phyloP scores from a whole-genome alignment of 2,329 filamentous ascomycete genomes.

The Xenoacremonium recifei region DNA sequence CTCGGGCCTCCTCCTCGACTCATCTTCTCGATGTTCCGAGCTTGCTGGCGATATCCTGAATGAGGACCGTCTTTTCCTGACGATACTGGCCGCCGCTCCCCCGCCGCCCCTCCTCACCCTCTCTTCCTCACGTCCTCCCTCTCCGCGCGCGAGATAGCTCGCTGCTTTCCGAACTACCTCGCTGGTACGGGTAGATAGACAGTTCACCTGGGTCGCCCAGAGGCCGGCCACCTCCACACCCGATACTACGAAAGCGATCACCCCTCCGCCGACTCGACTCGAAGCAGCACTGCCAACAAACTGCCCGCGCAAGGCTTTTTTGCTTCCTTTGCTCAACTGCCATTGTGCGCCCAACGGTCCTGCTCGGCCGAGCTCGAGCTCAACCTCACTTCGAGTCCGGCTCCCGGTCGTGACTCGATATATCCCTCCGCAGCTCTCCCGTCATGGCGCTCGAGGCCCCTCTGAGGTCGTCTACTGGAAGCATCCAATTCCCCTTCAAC shows the following conservation, averaged over 20 bases:
- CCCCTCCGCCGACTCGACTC: no score
- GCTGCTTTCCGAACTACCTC: no score
- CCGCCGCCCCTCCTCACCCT: slow-evolving; percentile 15
- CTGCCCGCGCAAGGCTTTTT: slow-evolving; percentile 25
- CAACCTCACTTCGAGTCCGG: slow-evolving; percentile 12
- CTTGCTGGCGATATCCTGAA: no score
- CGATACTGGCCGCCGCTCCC: slow-evolving; percentile 17
- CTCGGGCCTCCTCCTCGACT: slow-evolving; percentile 11
- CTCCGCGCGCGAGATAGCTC: not conserved
- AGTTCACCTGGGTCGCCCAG: no score
- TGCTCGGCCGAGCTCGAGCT: slow-evolving; percentile 8
- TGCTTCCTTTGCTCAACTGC: no score
- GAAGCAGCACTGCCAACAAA: no score
- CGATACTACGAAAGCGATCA: no score
- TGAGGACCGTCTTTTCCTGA: no score
- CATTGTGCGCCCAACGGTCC: slow-evolving; percentile 13
- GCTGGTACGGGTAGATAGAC: no score
- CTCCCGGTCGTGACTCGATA: slow-evolving; percentile 12
- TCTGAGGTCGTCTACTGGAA: slow-evolving; percentile 60
- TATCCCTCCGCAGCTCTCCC: slow-evolving; percentile 8
- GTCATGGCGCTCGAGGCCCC: slow-evolving; percentile 49
- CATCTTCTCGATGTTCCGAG: slow-evolving; percentile 13
- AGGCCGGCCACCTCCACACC: no score
- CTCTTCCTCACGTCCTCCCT: slow-evolving; percentile 2
- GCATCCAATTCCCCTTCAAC: slow-evolving; percentile 34